Evolutionary conservation across 306 rosid genomes (phyloP).

Genomic region (Sophora flavescens): DNA sequence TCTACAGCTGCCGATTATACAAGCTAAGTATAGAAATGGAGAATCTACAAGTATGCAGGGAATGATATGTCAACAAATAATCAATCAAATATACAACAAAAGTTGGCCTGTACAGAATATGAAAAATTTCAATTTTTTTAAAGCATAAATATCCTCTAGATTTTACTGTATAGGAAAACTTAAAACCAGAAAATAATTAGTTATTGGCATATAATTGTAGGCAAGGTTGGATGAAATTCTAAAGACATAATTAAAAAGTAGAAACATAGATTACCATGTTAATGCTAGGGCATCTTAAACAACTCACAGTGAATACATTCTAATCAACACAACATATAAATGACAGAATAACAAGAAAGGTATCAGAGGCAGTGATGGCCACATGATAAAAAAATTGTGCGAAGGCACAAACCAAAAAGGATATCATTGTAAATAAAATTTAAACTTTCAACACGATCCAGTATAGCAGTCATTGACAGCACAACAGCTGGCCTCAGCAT

Average conservation of each 20-base stretch:
- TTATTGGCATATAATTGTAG: not conserved
- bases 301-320: not conserved
- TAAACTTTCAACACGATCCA: not conserved
- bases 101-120: not conserved
- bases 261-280: not conserved
- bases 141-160: not conserved
- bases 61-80: not conserved
- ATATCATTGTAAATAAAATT: not conserved
- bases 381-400: not conserved
- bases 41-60: not conserved
- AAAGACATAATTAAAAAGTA: not conserved
- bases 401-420: not conserved
- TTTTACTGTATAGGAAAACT: not conserved
- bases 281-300: not conserved
- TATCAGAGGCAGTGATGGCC: not conserved
- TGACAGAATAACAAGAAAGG: not conserved
- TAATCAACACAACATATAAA: not conserved
- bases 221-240: conserved; percentile 1
- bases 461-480: not conserved
- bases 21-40: not conserved
- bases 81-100: not conserved
- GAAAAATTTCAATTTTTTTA: not conserved
- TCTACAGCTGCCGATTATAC: not conserved
- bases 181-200: not conserved
- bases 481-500: conserved; percentile 4